These are phyloP conservation scores for Leucoagaricus sp. DNA, from an alignment of 1,284 basidiomycete genomes.

Conservation along the genomic window DNA sequence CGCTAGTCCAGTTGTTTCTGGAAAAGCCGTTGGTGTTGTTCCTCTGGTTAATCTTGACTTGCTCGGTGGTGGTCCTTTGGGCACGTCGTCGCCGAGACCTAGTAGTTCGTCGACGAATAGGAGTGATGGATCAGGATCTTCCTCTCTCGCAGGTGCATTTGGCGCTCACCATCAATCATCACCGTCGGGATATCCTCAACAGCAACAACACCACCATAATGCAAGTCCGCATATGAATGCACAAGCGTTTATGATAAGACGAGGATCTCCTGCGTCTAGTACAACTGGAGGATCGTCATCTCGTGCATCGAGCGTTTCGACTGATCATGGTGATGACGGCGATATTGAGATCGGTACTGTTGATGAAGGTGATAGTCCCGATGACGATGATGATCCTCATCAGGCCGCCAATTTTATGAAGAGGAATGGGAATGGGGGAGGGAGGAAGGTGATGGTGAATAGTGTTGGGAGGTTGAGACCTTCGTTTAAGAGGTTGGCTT, in stretches of 20 bases:
- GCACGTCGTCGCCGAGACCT: too few species aligned
- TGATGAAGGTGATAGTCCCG: neutral
- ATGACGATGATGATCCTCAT: neutral
- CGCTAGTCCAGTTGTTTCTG: neutral
- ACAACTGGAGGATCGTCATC: conserved; percentile 6
- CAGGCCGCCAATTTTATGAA: too few species aligned
- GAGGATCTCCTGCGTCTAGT: conserved; percentile 5
- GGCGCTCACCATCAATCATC: neutral
- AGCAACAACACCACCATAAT: neutral
- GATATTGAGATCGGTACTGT: neutral
- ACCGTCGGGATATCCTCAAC: neutral
- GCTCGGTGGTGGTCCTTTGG: neutral
- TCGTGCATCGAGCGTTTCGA: conserved; percentile 7
- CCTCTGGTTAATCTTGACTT: conserved; percentile 7
- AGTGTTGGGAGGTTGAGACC: conserved; percentile 41
- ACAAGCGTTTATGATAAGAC: neutral
- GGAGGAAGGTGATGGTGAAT: conserved; percentile 4
- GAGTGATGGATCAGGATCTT: conserved; percentile 4
- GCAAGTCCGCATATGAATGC: neutral
- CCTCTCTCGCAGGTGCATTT: conserved; percentile 6
- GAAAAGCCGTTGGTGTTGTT: neutral
- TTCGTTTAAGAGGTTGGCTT: conserved; percentile 70
- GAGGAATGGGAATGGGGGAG: too few species aligned
- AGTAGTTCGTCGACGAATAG: conserved; percentile 3
- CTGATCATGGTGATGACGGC: conserved; percentile 2